Percentiles rank a stretch among this genome's conserved stretches.
Evolutionary conservation across 306 rosid genomes (phyloP).

Genomic region (Chamaecrista fasciculata): DNA sequence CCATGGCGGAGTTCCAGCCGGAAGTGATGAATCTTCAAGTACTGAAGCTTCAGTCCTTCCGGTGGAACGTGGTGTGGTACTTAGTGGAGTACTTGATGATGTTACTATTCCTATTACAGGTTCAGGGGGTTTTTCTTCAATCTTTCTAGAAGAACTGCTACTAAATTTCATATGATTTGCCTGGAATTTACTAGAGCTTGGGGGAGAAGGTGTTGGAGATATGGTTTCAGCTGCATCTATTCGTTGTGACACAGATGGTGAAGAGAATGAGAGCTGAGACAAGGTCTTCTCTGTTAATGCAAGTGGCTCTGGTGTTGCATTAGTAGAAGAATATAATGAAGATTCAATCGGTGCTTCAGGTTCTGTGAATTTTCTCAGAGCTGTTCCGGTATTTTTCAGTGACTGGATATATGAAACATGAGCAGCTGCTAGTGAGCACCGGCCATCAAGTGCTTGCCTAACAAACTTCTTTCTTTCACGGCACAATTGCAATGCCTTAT

Average conservation of each 20-base stretch:
- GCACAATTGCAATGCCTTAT: conserved; percentile 76
- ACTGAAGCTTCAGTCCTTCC: conserved; percentile 45
- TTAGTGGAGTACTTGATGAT: conserved; percentile 51
- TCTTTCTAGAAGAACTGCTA: conserved; percentile 45
- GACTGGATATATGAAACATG: conserved; percentile 71
- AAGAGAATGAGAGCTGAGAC: conserved; percentile 71
- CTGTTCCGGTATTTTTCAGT: conserved; percentile 63
- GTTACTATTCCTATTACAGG: conserved; percentile 61
- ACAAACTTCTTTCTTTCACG: conserved; percentile 82
- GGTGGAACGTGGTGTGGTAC: conserved; percentile 38
- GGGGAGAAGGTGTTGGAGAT: conserved; percentile 76
- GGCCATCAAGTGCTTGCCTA: conserved; percentile 85
- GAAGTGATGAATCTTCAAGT: conserved; percentile 56
- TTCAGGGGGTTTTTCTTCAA: conserved; percentile 61
- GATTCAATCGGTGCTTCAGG: conserved; percentile 68
- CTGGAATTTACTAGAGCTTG: conserved; percentile 51
- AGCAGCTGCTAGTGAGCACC: conserved; percentile 83
- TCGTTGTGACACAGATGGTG: conserved; percentile 59
- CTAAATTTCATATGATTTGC: conserved; percentile 71
- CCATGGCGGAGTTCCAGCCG: conserved; percentile 63
- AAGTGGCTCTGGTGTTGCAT: conserved; percentile 75
- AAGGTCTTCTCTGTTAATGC: conserved; percentile 57
- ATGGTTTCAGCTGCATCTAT: conserved; percentile 43
- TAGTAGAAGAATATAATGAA: conserved; percentile 68
- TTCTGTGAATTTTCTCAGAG: conserved; percentile 65